phyloP scores from a whole-genome alignment of 352 stramenopile genomes.

The Phytophthora rubi region DNA sequence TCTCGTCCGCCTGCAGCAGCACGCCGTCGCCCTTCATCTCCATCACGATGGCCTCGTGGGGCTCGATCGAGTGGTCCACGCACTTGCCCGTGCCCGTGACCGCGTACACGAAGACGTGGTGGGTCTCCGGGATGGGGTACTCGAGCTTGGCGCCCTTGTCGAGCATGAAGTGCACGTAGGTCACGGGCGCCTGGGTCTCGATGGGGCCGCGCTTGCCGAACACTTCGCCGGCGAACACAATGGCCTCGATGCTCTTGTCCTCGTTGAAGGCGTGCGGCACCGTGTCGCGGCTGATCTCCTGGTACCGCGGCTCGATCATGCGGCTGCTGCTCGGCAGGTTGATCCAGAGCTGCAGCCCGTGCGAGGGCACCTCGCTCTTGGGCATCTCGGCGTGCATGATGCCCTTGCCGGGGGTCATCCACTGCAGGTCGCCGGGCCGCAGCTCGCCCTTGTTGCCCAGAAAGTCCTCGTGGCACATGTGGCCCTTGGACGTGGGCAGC shows the following conservation, averaged over 20 bases:
- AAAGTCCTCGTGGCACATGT: constrained; percentile 89
- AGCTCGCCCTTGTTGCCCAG: constrained; percentile 53
- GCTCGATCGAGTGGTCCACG: constrained; percentile 28
- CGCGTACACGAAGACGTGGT: constrained; percentile 55
- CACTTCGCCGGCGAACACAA: constrained; percentile 59
- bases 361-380: constrained; percentile 29
- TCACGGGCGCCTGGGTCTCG: constrained; percentile 51
- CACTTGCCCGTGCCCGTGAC: constrained; percentile 41
- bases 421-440: constrained; percentile 55
- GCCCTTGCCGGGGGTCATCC: constrained; percentile 55
- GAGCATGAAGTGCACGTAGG: constrained; percentile 62
- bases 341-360: constrained; percentile 63
- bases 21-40: constrained; percentile 61
- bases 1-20: constrained; percentile 32
- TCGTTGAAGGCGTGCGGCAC: constrained; percentile 51
- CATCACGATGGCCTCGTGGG: constrained; percentile 62
- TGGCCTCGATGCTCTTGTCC: constrained; percentile 51
- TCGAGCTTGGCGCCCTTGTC: constrained; percentile 39
- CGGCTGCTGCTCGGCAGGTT: constrained; percentile 48
- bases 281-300: constrained; percentile 55
- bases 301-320: constrained; percentile 55
- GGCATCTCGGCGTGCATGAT: constrained; percentile 70
- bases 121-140: constrained; percentile 46
- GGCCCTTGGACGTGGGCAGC: constrained; percentile 68
- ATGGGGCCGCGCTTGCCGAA: constrained; percentile 50